phyloP scores from a whole-genome alignment of 1,139 yeast species.

The Debaryomyces robertsiae region DNA sequence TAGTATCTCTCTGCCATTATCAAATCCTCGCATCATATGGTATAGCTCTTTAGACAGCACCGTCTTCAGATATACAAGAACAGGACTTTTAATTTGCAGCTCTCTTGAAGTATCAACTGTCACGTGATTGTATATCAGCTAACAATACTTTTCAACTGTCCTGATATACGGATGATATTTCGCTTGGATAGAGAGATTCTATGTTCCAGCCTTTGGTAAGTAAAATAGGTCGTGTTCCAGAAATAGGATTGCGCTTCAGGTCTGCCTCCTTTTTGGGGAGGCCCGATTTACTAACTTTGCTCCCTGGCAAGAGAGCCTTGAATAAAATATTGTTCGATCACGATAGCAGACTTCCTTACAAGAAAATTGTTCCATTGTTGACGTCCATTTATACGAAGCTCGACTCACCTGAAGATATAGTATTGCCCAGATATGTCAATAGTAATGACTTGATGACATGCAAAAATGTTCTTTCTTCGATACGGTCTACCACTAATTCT shows the following conservation, averaged over 20 bases:
- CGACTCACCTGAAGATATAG: constrained; percentile 36
- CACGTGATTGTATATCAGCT: too few species aligned
- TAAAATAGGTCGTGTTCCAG: neutral
- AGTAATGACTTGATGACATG: constrained; percentile 67
- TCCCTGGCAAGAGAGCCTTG: constrained; percentile 60
- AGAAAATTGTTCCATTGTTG: constrained; percentile 56
- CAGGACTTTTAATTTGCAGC: too few species aligned
- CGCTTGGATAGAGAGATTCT: neutral
- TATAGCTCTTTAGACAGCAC: too few species aligned
- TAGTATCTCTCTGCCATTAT: too few species aligned
- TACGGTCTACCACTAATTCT: constrained; percentile 62
- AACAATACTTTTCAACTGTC: too few species aligned
- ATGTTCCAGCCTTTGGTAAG: constrained; percentile 3
- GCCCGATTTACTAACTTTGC: constrained; percentile 51
- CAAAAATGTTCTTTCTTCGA: constrained; percentile 64
- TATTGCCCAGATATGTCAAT: constrained; percentile 47
- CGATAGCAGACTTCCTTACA: constrained; percentile 57
- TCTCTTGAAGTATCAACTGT: too few species aligned
- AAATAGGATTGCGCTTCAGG: neutral
- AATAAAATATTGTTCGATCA: constrained; percentile 66
- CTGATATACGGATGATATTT: too few species aligned
- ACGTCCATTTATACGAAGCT: constrained; percentile 50
- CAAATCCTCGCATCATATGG: too few species aligned
- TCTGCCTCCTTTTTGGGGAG: constrained; percentile 15
- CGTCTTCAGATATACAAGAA: too few species aligned